These are phyloP conservation scores for Neofusicoccum cordaticola DNA, from an alignment of 2,329 filamentous ascomycete species.

Conservation along the genomic window DNA sequence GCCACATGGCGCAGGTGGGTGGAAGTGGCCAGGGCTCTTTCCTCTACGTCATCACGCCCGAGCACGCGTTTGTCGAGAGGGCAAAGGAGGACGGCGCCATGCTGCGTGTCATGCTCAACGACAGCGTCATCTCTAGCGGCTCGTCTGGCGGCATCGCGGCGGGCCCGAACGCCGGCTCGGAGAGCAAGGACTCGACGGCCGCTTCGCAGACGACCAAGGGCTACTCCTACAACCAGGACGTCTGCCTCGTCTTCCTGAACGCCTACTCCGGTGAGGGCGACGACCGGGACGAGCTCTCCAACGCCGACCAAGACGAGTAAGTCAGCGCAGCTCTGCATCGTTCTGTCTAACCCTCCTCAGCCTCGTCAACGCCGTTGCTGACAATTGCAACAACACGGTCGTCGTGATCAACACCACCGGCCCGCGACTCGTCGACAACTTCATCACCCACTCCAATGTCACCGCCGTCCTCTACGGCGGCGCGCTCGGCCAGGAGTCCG, in stretches of 20 bases:
- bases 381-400: slow-evolving; percentile 44
- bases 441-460: slow-evolving; percentile 41
- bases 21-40: slow-evolving; percentile 41
- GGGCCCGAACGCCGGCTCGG: background rate
- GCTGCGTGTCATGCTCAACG: background rate
- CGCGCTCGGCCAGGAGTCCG: slow-evolving; percentile 61
- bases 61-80: slow-evolving; percentile 38
- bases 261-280: slow-evolving; percentile 73
- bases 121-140: slow-evolving; percentile 54
- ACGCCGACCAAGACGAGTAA: slow-evolving; percentile 65
- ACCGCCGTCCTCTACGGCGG: slow-evolving; percentile 38
- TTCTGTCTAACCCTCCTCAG: slow-evolving; percentile 24
- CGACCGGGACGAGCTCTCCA: slow-evolving; percentile 40
- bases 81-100: background rate
- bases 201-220: background rate
- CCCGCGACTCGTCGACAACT: slow-evolving; percentile 28
- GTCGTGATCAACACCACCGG: slow-evolving; percentile 40
- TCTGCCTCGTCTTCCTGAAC: slow-evolving; percentile 47
- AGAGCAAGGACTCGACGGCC: background rate
- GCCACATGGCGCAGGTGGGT: slow-evolving; percentile 44
- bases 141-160: slow-evolving; percentile 60
- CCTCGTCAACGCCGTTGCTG: slow-evolving; percentile 42
- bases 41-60: slow-evolving; percentile 38
- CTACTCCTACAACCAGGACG: background rate
- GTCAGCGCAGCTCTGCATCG: slow-evolving; percentile 30